Base-by-base conservation (phyloP, 495 filamentous ascomycete genomes). In the Xylaria curta region DNA sequence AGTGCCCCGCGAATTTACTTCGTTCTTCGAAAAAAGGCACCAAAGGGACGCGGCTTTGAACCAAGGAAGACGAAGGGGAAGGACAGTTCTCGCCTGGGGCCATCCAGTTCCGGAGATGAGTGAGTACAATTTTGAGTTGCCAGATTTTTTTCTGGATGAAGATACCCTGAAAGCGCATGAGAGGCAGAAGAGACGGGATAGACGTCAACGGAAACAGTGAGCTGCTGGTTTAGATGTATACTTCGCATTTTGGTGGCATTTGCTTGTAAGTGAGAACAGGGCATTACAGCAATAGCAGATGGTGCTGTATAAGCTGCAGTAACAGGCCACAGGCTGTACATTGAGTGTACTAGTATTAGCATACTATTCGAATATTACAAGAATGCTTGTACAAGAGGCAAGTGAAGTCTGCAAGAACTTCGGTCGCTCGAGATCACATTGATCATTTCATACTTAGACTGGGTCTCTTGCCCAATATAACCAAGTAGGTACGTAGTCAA, bases 1-100 rank as follows among this genome's bases (percentile, higher is more conserved):
- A n/a, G 65, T 74, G 46, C 62, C 51, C 38, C 89, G 86, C 73
- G 92, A 93, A 26, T 95, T 98, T 78, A 93, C 85, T 3, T 97
- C 93, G 0, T 97, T 97, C 82, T 98, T 92, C 80, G 66, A 84
- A 17, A 94, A 95, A 78, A 88, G 86, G 9, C 88, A 97, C 75
- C 85, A 92, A 56, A 92, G 95, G 44, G 91, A 90, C 4, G 87
- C 90, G 13, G 95, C 96, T 12, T 77, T 95, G 38, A 91, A 83
- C 68, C 87, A 85, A 79, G 83, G 82, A 71, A 86, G 88, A 58
- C 86, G 87, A 68, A 86, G 85, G 72, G 87, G 89, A 28, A 85
- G 89, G 33, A 89, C 74, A 63, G 81, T 82, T 68, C 73, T 84
- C 33, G 87, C 97, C 0, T 98, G 97, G 84, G 96, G 97, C 3